Percentiles rank a stretch among this genome's conserved stretches.
Evolutionary conservation across 805 yeast genomes (phyloP).

Genomic region (Spathaspora girioi): DNA sequence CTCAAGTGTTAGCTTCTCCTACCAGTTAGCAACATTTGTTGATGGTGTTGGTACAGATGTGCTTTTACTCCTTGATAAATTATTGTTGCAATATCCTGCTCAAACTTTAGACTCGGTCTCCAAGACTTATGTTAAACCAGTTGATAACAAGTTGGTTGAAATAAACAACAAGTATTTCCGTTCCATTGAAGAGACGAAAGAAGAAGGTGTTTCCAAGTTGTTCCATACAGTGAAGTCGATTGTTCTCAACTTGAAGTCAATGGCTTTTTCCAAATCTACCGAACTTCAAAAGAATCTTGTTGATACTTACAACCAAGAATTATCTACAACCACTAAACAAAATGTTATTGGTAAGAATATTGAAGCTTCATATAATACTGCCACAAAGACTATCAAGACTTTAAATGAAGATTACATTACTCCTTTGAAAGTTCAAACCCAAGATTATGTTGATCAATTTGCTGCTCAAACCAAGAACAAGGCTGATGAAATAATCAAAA

Average conservation of each 20-base stretch:
- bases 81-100: conserved; percentile 2
- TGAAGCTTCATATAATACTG: conserved; percentile 33
- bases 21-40: conserved; percentile 5
- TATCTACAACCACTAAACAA: conserved; percentile 19
- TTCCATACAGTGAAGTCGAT: conserved; percentile 17
- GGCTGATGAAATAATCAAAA: conserved; percentile 27
- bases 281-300: conserved; percentile 22
- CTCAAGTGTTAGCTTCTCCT: conserved; percentile 12
- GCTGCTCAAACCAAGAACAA: conserved; percentile 30
- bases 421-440: conserved; percentile 38
- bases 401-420: conserved; percentile 34
- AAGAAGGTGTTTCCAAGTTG: conserved; percentile 13
- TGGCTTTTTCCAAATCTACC: conserved; percentile 10
- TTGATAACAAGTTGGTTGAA: conserved; percentile 5
- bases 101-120: conserved; percentile 2
- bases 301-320: conserved; percentile 33
- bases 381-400: conserved; percentile 25
- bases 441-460: conserved; percentile 33
- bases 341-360: conserved; percentile 29
- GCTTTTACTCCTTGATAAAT: conserved; percentile 5
- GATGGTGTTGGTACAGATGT: conserved; percentile 13
- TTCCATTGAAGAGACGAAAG: conserved; percentile 5
- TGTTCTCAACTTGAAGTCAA: conserved; percentile 15
- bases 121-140: conserved; percentile 4
- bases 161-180: conserved; percentile 6